Base-by-base conservation (phyloP, 768 basidiomycete genomes). In the Lactarius sanguifluus region DNA sequence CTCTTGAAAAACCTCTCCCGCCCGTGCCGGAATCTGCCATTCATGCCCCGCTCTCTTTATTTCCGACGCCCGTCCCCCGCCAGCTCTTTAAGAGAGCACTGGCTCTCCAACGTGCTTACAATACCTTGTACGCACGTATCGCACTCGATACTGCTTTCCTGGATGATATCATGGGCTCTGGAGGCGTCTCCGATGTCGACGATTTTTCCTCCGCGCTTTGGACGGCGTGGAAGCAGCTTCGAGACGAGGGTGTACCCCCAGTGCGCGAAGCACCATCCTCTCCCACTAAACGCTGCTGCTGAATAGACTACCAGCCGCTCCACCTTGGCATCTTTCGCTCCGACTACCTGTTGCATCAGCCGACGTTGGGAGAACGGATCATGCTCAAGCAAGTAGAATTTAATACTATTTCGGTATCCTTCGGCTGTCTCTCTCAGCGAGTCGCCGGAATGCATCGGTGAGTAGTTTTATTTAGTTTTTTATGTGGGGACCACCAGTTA, bases 361-460 rank as follows among this genome's bases (percentile, higher is more conserved):
- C 81, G 2, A 69, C 71, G 0, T 66, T 70, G 5, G 73, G 73
- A 36, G 74, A 77, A 34, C 73, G 79, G 3, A 72, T 80, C 16
- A 76, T 78, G 7, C 76, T 99, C 69, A 96, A 95, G 75, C 96
- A 99, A 77, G 96, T 98, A 50, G 96, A 99, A 75, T 97, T 98
- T 79, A 99, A 99, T 74, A 97, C 96, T 10, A 96, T 98, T 69
- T 93, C 95, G 2, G 86, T 89, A 0, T 95, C 94, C 0, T 96
- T 98, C 75, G 96, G 94, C 0, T 73, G 87, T 1, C 80, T 98
- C 16, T 91, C 91, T 0, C 81, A 91, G 68, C 81, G 80, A 43
- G 79, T 82, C 12, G 81, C 89, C 4, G 84, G 85, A 28, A 75
- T 98, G 74, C 96, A 98, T 77, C 82, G 87, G 93, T 94, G 70